phyloP scores from a whole-genome alignment of 768 basidiomycete genomes.

The Rhizopogon vinicolor region DNA sequence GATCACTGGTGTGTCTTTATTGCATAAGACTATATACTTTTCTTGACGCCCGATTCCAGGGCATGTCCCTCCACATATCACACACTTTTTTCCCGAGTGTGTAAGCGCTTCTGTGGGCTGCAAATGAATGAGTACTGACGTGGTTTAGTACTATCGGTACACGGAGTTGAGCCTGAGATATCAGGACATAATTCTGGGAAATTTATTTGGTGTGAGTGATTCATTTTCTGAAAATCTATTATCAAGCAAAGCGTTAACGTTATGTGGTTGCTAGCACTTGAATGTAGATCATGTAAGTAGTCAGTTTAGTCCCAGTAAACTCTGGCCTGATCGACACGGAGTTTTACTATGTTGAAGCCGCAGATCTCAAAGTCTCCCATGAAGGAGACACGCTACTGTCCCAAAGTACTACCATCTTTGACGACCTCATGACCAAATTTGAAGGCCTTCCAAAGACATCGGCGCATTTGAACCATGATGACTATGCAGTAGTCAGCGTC shows the following conservation, averaged over 20 bases:
- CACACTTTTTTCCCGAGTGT: constrained; percentile 83
- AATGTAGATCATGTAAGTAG: constrained; percentile 72
- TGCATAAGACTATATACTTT: constrained; percentile 21
- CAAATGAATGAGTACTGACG: not conserved
- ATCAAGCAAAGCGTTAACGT: constrained; percentile 20
- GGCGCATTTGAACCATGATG: constrained; percentile 49
- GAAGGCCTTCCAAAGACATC: constrained; percentile 49
- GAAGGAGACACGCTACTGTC: constrained; percentile 10
- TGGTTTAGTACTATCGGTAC: constrained; percentile 55
- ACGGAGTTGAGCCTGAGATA: constrained; percentile 72
- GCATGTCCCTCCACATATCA: constrained; percentile 80
- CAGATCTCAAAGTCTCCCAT: constrained; percentile 39
- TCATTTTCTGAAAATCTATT: constrained; percentile 10
- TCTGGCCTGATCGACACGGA: constrained; percentile 13
- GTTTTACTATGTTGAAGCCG: constrained; percentile 55
- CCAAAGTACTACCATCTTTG: constrained; percentile 15
- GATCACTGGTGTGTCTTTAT: constrained; percentile 34
- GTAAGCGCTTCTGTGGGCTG: constrained; percentile 39
- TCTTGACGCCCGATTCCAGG: constrained; percentile 35
- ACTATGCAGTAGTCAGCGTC: constrained; percentile 76
- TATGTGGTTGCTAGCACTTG: constrained; percentile 53
- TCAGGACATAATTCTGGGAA: constrained; percentile 86
- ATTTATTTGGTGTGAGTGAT: constrained; percentile 70
- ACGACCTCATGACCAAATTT: constrained; percentile 63
- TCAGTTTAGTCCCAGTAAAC: constrained; percentile 6